phyloP scores from a whole-genome alignment of 768 basidiomycete species.

The Kwoniella shandongensis region DNA sequence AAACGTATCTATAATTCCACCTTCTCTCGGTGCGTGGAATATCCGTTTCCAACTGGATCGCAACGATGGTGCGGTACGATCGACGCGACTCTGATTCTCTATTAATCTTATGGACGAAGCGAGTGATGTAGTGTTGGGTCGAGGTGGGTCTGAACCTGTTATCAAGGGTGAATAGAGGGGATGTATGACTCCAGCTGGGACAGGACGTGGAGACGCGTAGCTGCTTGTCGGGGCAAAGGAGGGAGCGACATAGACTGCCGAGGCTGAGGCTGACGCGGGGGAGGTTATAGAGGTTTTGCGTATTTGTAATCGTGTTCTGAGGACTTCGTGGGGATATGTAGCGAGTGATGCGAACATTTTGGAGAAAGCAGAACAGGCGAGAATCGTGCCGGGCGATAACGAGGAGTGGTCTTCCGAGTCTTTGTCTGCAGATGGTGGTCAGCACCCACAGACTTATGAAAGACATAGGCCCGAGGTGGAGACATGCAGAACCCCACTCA shows the following conservation, averaged over 20 bases:
- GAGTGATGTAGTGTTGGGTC: no score
- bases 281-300: constrained; percentile 36
- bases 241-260: constrained; percentile 1
- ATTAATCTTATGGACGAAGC: background rate
- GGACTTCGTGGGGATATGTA: constrained; percentile 97
- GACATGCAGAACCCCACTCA: constrained; percentile 58
- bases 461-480: background rate
- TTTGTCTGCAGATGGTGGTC: constrained; percentile 34
- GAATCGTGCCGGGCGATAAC: constrained; percentile 65
- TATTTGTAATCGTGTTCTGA: constrained; percentile 96
- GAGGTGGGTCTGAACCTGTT: constrained; percentile 47
- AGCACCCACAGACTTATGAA: no score
- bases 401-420: constrained; percentile 49
- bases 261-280: constrained; percentile 2
- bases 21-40: constrained; percentile 28
- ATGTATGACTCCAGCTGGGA: constrained; percentile 33
- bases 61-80: no score
- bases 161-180: constrained; percentile 63
- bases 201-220: background rate
- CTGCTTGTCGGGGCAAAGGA: constrained; percentile 7
- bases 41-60: no score
- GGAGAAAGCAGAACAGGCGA: constrained; percentile 84
- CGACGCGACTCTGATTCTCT: no score
- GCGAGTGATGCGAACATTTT: constrained; percentile 95
- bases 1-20: constrained; percentile 73